These are phyloP conservation scores for Rhodamnia rubescens DNA, from an alignment of 345 rosid genomes.

Conservation along the genomic window DNA sequence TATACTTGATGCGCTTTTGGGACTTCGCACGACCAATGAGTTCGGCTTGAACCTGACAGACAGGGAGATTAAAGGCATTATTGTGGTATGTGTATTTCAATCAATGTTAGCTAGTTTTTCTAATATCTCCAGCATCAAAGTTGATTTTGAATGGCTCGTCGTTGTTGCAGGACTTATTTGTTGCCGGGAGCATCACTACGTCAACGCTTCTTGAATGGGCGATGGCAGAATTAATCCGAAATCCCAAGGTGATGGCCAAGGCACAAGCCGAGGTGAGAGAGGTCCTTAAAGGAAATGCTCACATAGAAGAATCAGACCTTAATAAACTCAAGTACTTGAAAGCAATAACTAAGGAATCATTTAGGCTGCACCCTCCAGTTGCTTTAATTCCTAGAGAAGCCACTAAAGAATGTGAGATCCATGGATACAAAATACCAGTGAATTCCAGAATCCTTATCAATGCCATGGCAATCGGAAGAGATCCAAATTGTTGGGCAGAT, in stretches of 20 bases:
- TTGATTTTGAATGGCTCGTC: background rate
- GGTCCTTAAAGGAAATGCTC: background rate
- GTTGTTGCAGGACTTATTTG: background rate
- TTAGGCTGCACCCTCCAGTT: slow-evolving; percentile 16
- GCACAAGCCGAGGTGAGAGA: slow-evolving; percentile 13
- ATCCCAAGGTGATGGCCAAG: slow-evolving; percentile 10
- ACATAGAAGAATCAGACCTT: background rate
- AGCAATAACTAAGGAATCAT: slow-evolving; percentile 13
- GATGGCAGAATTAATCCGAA: slow-evolving; percentile 10
- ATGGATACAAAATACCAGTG: slow-evolving; percentile 11
- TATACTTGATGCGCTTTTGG: background rate
- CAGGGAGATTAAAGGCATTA: background rate
- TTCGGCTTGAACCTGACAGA: background rate
- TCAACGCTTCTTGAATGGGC: slow-evolving; percentile 10
- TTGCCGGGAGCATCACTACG: slow-evolving; percentile 4
- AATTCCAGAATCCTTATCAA: slow-evolving; percentile 1
- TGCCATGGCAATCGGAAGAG: slow-evolving; percentile 1
- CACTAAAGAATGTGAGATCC: background rate
- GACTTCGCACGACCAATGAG: background rate
- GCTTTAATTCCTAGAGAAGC: slow-evolving; percentile 16
- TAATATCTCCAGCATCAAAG: background rate
- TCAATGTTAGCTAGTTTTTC: background rate
- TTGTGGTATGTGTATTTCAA: background rate
- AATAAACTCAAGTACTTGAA: slow-evolving; percentile 8
- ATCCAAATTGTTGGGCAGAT: slow-evolving; percentile 5